A percentile compares a stretch with the other conserved stretches of the same genome.
These are phyloP conservation scores for Fusarium luffae DNA, from an alignment of 2,329 filamentous ascomycete genomes.

Conservation along the genomic window DNA sequence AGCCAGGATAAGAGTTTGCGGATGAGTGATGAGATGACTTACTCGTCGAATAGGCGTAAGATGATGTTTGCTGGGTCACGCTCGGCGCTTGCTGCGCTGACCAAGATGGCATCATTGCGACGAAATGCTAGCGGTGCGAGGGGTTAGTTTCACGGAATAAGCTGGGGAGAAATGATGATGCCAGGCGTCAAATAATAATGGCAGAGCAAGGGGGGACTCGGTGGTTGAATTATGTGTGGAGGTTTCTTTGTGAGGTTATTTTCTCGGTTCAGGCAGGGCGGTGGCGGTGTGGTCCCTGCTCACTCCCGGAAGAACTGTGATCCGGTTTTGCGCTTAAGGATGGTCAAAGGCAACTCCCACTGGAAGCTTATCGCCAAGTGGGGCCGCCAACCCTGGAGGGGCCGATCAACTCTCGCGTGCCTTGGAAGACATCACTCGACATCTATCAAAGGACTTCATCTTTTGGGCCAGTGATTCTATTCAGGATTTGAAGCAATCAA, in stretches of 20 bases:
- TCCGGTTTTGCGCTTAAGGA: background rate
- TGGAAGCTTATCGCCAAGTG: constrained; percentile 36
- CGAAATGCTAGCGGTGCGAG: constrained; percentile 32
- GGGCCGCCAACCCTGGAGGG: constrained; percentile 26
- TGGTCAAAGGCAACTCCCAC: background rate
- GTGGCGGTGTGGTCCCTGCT: constrained; percentile 47
- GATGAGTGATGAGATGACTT: constrained; percentile 37
- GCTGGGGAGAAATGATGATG: constrained; percentile 29
- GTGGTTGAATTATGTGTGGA: constrained; percentile 21
- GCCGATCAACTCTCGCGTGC: constrained; percentile 23
- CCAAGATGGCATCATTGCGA: constrained; percentile 54
- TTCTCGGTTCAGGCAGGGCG: constrained; percentile 36
- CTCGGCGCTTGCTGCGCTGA: constrained; percentile 55
- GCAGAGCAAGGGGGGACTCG: constrained; percentile 17
- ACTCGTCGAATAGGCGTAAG: constrained; percentile 56
- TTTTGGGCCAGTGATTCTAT: constrained; percentile 1
- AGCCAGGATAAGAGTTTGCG: background rate
- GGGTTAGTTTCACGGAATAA: constrained; percentile 43
- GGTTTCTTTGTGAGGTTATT: constrained; percentile 38
- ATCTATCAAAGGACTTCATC: constrained; percentile 8
- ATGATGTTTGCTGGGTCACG: constrained; percentile 52
- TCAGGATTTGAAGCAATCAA: constrained; percentile 3
- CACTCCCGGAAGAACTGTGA: constrained; percentile 33
- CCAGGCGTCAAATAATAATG: constrained; percentile 18
- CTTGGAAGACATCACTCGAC: constrained; percentile 23